Conservation (phyloP, 2,329 filamentous ascomycete genomes). For the Fusarium torulosum region DNA sequence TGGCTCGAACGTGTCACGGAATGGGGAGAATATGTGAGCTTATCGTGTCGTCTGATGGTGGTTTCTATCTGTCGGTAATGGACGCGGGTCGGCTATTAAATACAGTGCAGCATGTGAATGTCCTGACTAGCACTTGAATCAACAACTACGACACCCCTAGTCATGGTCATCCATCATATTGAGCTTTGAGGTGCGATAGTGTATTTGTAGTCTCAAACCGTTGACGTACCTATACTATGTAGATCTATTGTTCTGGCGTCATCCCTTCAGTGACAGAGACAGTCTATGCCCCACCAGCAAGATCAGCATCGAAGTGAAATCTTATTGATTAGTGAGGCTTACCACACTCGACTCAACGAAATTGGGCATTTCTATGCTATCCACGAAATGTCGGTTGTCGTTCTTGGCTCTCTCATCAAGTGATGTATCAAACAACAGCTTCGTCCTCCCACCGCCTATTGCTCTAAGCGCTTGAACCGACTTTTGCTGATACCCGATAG, state of each 20-base stretch:
- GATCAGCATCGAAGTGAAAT: conserved; percentile 33
- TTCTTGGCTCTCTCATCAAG: neutral
- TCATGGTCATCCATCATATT: neutral
- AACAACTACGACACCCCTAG: neutral
- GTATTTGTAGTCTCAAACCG: neutral
- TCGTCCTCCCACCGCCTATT: conserved; percentile 40
- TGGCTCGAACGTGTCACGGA: conserved; percentile 37
- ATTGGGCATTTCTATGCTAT: conserved; percentile 13
- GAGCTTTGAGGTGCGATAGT: neutral
- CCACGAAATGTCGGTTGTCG: neutral
- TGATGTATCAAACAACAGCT: conserved; percentile 7
- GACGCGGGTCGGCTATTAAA: conserved; percentile 4
- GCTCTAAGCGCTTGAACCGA: conserved; percentile 39
- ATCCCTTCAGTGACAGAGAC: conserved; percentile 28
- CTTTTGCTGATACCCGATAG: conserved; percentile 23
- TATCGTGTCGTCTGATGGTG: neutral
- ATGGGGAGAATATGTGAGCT: conserved; percentile 24
- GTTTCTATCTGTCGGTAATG: neutral
- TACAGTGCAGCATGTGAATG: conserved; percentile 2
- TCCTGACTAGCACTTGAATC: conserved; percentile 4
- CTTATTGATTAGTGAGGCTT: conserved; percentile 29
- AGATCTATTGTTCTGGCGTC: conserved; percentile 43
- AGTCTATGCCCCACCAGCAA: conserved; percentile 16
- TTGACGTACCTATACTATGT: conserved; percentile 44
- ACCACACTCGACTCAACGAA: conserved; percentile 15